A percentile compares a stretch with the other conserved stretches of the same genome.
These are phyloP conservation scores for Colletotrichum somersetense DNA, from an alignment of 2,329 filamentous ascomycete genomes.

Conservation along the genomic window DNA sequence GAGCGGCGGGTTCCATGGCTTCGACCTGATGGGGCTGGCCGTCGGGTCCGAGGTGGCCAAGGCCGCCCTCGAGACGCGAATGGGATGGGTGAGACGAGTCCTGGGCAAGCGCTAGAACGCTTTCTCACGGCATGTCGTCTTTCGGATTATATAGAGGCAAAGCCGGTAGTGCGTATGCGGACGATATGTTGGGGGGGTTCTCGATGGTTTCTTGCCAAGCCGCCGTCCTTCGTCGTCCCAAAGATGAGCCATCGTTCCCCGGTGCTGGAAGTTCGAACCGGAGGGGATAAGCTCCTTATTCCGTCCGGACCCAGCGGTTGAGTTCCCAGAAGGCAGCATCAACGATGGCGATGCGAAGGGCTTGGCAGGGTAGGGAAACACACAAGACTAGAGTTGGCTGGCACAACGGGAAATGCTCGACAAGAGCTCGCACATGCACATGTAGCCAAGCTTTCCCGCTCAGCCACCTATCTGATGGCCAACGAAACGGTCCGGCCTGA, in stretches of 20 bases:
- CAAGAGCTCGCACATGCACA: background rate
- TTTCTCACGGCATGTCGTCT: no score
- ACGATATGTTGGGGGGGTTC: no score
- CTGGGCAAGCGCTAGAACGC: background rate
- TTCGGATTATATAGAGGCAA: background rate
- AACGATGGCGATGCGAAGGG: background rate
- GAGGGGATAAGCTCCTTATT: background rate
- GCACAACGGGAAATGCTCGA: background rate
- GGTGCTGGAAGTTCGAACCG: background rate
- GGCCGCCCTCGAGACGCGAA: slow-evolving; percentile 33
- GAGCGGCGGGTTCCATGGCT: slow-evolving; percentile 56
- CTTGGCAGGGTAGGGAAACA: background rate
- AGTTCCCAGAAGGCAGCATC: background rate
- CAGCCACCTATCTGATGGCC: slow-evolving; percentile 28
- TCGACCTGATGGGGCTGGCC: slow-evolving; percentile 47
- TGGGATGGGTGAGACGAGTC: slow-evolving; percentile 33
- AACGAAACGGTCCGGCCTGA: slow-evolving; percentile 20
- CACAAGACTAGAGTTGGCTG: no score
- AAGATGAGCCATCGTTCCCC: background rate
- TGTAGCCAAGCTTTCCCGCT: background rate
- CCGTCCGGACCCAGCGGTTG: slow-evolving; percentile 30
- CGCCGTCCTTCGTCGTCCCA: slow-evolving; percentile 7
- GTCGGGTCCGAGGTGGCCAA: slow-evolving; percentile 23
- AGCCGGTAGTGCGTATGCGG: background rate
- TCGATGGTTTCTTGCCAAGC: background rate